Conservation (phyloP, 805 yeast genomes). For the Hyphopichia homilentoma region DNA sequence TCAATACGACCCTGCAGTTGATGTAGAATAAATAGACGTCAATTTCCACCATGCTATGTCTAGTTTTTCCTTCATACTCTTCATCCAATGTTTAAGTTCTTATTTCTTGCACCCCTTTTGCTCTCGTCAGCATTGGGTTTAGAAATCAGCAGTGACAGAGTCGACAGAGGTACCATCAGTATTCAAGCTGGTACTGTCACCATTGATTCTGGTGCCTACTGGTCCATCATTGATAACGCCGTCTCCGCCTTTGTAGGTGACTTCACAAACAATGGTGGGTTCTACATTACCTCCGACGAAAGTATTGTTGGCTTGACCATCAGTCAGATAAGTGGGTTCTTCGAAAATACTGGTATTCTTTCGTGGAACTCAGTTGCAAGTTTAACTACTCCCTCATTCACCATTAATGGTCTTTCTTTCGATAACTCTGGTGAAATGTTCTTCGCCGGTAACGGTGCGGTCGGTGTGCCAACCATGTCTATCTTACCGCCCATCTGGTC, state of each 20-base stretch:
- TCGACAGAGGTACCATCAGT: not conserved
- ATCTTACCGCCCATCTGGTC: constrained; percentile 8
- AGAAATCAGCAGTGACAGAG: not conserved
- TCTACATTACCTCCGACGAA: constrained; percentile 12
- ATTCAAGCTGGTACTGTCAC: constrained; percentile 5
- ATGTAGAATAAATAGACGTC: too few species aligned
- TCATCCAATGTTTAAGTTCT: too few species aligned
- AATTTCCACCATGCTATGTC: too few species aligned
- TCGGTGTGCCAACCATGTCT: constrained; percentile 9
- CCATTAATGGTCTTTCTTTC: constrained; percentile 8
- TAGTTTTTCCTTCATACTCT: too few species aligned
- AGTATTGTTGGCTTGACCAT: constrained; percentile 11
- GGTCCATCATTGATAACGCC: constrained; percentile 13
- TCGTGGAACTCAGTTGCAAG: constrained; percentile 12
- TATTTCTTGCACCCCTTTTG: too few species aligned
- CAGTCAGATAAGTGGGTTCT: constrained; percentile 6
- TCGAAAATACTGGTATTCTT: constrained; percentile 18
- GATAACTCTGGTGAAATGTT: constrained; percentile 14
- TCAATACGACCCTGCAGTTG: too few species aligned
- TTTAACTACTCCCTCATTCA: constrained; percentile 10
- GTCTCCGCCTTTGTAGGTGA: constrained; percentile 9
- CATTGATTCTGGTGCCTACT: constrained; percentile 11
- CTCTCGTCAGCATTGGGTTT: not conserved
- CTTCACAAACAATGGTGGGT: constrained; percentile 11
- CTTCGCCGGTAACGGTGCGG: constrained; percentile 8